phyloP scores from a whole-genome alignment of 2,329 filamentous ascomycete species.

The Claviceps monticola region DNA sequence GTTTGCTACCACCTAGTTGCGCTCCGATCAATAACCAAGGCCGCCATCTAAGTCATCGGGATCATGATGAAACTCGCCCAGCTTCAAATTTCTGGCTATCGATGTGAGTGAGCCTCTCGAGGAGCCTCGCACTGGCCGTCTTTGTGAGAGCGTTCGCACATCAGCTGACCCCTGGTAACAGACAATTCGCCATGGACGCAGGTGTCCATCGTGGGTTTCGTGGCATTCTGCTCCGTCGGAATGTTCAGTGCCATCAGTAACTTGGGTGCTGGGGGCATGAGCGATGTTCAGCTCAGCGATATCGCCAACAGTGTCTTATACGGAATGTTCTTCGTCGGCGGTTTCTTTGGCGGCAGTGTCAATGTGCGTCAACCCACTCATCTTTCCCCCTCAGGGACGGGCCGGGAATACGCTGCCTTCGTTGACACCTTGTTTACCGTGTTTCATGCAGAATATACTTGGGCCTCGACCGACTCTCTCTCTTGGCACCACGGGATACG shows the following conservation, averaged over 20 bases:
- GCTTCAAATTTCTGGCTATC: not conserved
- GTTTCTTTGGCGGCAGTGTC: slow-evolving; percentile 5
- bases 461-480: slow-evolving; percentile 3
- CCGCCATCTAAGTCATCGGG: not conserved
- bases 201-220: slow-evolving; percentile 11
- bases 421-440: not conserved
- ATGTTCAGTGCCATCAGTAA: slow-evolving; percentile 54
- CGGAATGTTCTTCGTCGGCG: slow-evolving; percentile 4
- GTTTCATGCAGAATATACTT: slow-evolving; percentile 1
- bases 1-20: too few species aligned
- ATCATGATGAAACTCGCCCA: slow-evolving; percentile 2
- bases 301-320: slow-evolving; percentile 35
- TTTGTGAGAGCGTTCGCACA: not conserved
- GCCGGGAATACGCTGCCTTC: not conserved
- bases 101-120: not conserved
- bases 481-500: slow-evolving; percentile 4
- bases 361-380: slow-evolving; percentile 1
- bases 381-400: too few species aligned
- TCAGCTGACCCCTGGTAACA: not conserved
- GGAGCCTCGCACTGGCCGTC: not conserved
- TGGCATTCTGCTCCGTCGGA: slow-evolving; percentile 23
- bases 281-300: slow-evolving; percentile 5
- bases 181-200: slow-evolving; percentile 8
- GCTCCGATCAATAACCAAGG: too few species aligned
- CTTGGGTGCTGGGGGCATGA: slow-evolving; percentile 39